Evolutionary conservation across 176 grass and related monocot genomes (phyloP).

Genomic region (Eragrostis nindensis): DNA sequence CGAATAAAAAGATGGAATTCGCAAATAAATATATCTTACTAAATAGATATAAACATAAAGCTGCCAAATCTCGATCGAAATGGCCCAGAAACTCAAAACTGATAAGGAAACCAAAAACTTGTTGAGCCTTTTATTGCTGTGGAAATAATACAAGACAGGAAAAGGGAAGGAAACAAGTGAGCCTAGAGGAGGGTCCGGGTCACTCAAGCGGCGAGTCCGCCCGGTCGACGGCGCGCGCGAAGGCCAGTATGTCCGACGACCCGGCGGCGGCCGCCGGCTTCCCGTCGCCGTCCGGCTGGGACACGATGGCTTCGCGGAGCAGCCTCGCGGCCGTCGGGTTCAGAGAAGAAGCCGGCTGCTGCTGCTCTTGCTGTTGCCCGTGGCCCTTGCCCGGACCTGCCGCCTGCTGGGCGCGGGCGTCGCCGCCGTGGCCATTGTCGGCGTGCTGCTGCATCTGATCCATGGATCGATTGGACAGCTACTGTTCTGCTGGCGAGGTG

Average conservation of each 20-base stretch:
- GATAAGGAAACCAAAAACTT: neutral
- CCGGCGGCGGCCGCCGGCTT: slow-evolving; percentile 24
- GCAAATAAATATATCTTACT: neutral
- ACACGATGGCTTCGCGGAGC: slow-evolving; percentile 49
- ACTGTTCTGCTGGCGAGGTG: neutral
- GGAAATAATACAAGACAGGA: neutral
- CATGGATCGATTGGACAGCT: neutral
- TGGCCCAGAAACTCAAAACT: neutral
- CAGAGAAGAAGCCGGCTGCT: slow-evolving; percentile 29
- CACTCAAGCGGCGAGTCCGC: slow-evolving; percentile 63
- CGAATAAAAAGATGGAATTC: neutral
- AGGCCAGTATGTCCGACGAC: slow-evolving; percentile 59
- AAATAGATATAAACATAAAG: neutral
- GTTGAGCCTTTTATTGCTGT: slow-evolving; percentile 22
- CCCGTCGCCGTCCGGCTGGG: slow-evolving; percentile 22
- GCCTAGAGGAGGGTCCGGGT: neutral
- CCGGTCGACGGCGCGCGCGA: slow-evolving; percentile 50
- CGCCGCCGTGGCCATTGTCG: neutral
- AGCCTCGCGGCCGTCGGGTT: slow-evolving; percentile 60
- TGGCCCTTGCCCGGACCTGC: neutral
- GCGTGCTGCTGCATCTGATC: neutral
- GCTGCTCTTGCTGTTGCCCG: neutral
- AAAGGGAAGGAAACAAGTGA: neutral
- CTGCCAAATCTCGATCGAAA: neutral
- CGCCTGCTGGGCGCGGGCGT: neutral